Evolutionary conservation across 805 yeast genomes (phyloP), one percentile per base, ranked within the genome.

Genomic region (Yamadazyma takamatsuzukensis): DNA sequence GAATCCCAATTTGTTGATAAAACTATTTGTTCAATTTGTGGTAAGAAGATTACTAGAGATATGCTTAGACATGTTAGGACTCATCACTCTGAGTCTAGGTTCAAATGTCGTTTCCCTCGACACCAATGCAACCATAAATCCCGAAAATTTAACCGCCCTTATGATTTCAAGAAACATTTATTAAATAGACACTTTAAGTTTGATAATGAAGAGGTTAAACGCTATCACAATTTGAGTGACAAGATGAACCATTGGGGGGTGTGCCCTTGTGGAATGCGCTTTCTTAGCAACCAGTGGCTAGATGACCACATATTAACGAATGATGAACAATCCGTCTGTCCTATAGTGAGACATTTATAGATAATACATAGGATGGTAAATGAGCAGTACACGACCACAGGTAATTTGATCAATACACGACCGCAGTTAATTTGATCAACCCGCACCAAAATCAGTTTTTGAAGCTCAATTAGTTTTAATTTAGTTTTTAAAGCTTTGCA

Each of bases 111-210:
- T 12, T 78, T 68, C 44, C 83, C 83, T 6, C 60, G 69, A 30
- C 57, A 57, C n/a, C 54, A 56, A 27, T 79, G 85, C 48, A 55
- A 68, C 3, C 84, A 78, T 49, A 76, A 70, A 45, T 65, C 78
- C 10, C 79, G 83, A 18, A 73, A 64, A 45, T 79, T 79, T 59
- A 79, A 79, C 54, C 60, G 86, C 30, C 82, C 81, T 5, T 79
- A 79, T 50, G 86, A 79, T 50, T 77, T 63, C 61, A 79, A 79
- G 48, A 79, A 79, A 47, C 86, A 79, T 48, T 53, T 79, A 33
- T 55, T 79, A 25, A 80, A 78, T 48, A 61, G 70, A 32, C 86
- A 79, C 43, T 79, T 79, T 48, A 51, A 50, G 29, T 78, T 77
- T 48, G 79, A 75, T 41, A 62, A 73, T 36, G 59, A 61, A 4